Evolutionary conservation across 1,284 basidiomycete species (phyloP).

Genomic region (Blastosporella zonata): DNA sequence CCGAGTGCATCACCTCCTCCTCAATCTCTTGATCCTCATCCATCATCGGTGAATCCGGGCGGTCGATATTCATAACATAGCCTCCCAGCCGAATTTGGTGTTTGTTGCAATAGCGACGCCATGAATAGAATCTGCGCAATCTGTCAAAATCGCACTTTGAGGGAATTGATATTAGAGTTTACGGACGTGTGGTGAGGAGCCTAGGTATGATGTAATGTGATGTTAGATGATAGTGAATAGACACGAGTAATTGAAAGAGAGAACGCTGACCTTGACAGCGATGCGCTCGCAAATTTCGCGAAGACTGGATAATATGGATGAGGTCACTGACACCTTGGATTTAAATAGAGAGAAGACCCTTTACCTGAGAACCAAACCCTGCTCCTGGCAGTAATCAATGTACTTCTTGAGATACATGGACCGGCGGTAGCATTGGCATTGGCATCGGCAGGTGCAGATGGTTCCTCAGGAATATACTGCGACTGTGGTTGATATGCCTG

Average conservation of each 20-base stretch:
- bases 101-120: conserved; percentile 84
- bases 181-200: conserved; percentile 80
- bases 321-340: background rate
- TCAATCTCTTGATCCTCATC: conserved; percentile 37
- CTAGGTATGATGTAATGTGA: conserved; percentile 31
- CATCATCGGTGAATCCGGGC: conserved; percentile 38
- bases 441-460: conserved; percentile 21
- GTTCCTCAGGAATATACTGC: conserved; percentile 40
- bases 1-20: conserved; percentile 26
- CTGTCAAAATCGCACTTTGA: background rate
- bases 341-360: conserved; percentile 11
- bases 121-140: conserved; percentile 73
- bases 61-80: conserved; percentile 68
- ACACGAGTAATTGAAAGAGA: conserved; percentile 4
- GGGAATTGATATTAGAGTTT: conserved; percentile 1
- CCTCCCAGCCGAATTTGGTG: conserved; percentile 81
- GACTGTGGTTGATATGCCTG: conserved; percentile 31
- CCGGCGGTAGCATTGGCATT: conserved; percentile 35
- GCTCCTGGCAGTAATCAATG: conserved; percentile 82
- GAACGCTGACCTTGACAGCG: conserved; percentile 61
- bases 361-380: conserved; percentile 74
- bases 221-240: conserved; percentile 12
- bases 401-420: conserved; percentile 74
- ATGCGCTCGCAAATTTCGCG: conserved; percentile 82
- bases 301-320: conserved; percentile 38